phyloP scores from a whole-genome alignment of 192 early-diverging fungal species.

The Linnemannia schmuckeri region DNA sequence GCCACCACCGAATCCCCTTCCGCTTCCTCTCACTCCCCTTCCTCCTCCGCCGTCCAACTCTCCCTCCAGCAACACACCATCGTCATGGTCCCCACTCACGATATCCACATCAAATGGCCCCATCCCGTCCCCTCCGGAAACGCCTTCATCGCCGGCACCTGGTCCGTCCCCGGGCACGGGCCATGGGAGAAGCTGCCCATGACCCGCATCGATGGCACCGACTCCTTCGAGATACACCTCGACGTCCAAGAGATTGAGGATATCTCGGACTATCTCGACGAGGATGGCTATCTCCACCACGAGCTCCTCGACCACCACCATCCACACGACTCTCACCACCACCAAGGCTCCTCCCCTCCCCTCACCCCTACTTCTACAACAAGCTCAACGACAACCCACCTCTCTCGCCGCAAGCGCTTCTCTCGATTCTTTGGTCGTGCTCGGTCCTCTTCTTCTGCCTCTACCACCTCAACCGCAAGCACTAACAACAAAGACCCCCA shows the following conservation, averaged over 20 bases:
- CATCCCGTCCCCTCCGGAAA: conserved; percentile 42
- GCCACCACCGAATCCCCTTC: conserved; percentile 1
- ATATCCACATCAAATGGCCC: conserved; percentile 49
- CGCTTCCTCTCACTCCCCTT: background rate
- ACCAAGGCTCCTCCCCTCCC: background rate
- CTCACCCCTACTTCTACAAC: conserved; percentile 5
- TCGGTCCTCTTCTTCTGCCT: conserved; percentile 35
- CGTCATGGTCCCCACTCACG: conserved; percentile 43
- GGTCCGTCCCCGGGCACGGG: conserved; percentile 50
- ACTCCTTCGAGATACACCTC: conserved; percentile 32
- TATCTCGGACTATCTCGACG: conserved; percentile 41
- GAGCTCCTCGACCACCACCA: conserved; percentile 35
- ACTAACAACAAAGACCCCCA: conserved; percentile 10
- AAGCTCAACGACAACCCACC: background rate
- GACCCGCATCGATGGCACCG: conserved; percentile 23
- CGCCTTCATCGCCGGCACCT: conserved; percentile 48
- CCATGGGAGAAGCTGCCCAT: conserved; percentile 53
- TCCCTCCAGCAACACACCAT: conserved; percentile 37
- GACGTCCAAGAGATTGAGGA: conserved; percentile 49
- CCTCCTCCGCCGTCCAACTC: background rate
- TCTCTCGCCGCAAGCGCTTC: conserved; percentile 31
- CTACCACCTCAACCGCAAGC: conserved; percentile 1
- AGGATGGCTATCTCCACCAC: conserved; percentile 43
- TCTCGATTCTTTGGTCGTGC: conserved; percentile 45
- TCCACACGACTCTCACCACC: conserved; percentile 1